Evolutionary conservation across 75 land plant genomes (phyloP), one percentile per base, ranked within the genome.

Genomic region (Picea sitchensis): DNA sequence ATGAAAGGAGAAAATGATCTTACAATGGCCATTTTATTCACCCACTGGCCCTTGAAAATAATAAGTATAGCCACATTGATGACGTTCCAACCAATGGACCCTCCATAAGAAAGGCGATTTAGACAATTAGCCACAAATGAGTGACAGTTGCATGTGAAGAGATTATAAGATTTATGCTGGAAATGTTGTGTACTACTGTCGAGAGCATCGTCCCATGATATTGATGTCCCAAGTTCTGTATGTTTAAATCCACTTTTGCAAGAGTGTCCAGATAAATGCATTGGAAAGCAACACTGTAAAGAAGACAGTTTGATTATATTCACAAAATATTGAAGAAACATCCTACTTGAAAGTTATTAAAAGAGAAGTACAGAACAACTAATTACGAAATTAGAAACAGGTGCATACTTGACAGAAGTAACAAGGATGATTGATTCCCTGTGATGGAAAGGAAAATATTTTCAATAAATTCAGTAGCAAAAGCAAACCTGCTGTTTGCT

Each of bases 121-220:
- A 96, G 81, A 83, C 86, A 89, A 78, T 85, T 89, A 23, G 95
- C 96, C 14, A 94, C 97, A 78, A 92, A 96, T 0, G 97, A 96
- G 79, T 96, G 99, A 72, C 97, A 96, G 74, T 96, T 96, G 87
- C 99, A 96, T 2, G 97, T 90, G 59, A 96, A 89, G 51, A 96
- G 84, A 65, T 89, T 96, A 90, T 94, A 96, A 4, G 87, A 78
- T 56, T 85, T 93, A 81, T 91, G 92, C 80, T 90, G 94, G 81
- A 84, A 96, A 31, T 91, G 89, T 64, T 92, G 98, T 71, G 90
- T 92, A 82, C 93, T 83, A 57, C 77, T 82, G 31, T 79, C 73
- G 26, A 96, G 72, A 60, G 90, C 93, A 81, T 87, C 94, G 80
- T 96, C 94, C 98, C 98, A 96, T 36, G 93, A 85, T 2, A 77